Base-by-base conservation (phyloP, 2,329 filamentous ascomycete species). In the Pseudogymnoascus sp. region DNA sequence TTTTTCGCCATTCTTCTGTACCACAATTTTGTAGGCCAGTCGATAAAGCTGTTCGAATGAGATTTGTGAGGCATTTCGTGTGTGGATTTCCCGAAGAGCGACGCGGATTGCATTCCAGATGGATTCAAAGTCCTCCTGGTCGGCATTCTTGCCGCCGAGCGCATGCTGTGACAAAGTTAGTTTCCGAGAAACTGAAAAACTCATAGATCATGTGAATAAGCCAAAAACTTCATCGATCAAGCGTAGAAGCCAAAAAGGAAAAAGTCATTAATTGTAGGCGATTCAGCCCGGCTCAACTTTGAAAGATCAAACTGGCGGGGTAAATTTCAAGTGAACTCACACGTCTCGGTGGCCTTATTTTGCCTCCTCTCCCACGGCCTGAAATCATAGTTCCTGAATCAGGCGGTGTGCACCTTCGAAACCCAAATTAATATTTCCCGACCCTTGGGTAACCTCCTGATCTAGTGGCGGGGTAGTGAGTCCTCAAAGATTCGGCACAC, bases 11-110 rank as follows among this genome's bases (percentile, higher is more conserved):
- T 91, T 88, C 76, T 93, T 95, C 74, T 88, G 89, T 36, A 97
- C 77, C 1, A 97, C 93, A 18, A 97, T 90, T 73, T 94, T 93
- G 76, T 99, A 99, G 4, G 91, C 90, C 60, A 89, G 89, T 62
- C 94, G 88, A 75, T 99, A 99, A 0, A 99, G 83, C 70, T 96
- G 89, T 74, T 99, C 94, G 76, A 97, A 99, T 1, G 92, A 96
- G 2, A 99, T 83, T 14, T 82, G 81, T 8, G 91, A 95, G 63
- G 91, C 91, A 72, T 96, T 94, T 73, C 95, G 92, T 62, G 86
- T 89, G 76, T 97, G 92, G 58, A 99, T 97, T 71, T 96, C 90
- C 61, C 79, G 80, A 59, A 99, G 83, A 3, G 93, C 91, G 57
- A 85, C 82, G 50, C 86, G 80, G 6, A 99, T 83, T 47, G 85